Evolutionary conservation across 2,329 filamentous ascomycete genomes (phyloP).

Genomic region (Akanthomyces lecanii): DNA sequence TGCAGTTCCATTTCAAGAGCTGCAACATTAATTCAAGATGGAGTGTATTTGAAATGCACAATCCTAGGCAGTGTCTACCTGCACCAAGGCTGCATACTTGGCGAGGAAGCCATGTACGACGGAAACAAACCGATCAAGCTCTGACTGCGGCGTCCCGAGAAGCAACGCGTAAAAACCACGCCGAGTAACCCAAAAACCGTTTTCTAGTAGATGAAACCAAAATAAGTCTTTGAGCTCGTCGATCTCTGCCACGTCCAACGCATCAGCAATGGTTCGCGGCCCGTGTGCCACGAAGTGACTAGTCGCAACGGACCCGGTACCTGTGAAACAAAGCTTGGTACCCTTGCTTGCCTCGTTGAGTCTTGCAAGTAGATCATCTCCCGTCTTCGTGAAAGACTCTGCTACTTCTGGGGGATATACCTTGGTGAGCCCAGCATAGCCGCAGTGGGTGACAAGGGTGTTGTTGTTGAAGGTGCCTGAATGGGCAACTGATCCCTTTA

Average conservation of each 20-base stretch:
- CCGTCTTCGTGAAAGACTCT: slow-evolving; percentile 28
- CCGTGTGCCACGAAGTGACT: slow-evolving; percentile 34
- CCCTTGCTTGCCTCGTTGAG: slow-evolving; percentile 31
- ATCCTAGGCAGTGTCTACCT: not conserved
- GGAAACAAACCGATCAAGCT: slow-evolving; percentile 38
- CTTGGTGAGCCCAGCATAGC: slow-evolving; percentile 36
- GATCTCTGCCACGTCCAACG: slow-evolving; percentile 29
- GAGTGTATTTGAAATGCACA: not conserved
- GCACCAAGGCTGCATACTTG: slow-evolving; percentile 23
- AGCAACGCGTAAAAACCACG: slow-evolving; percentile 40
- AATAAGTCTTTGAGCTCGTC: slow-evolving; percentile 37
- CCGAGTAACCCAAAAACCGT: slow-evolving; percentile 39
- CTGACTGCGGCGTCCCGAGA: slow-evolving; percentile 34
- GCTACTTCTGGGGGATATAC: slow-evolving; percentile 33
- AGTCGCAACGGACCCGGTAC: slow-evolving; percentile 33
- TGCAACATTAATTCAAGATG: not conserved
- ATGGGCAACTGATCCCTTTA: slow-evolving; percentile 41
- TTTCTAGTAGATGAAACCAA: slow-evolving; percentile 44
- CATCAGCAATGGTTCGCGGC: slow-evolving; percentile 25
- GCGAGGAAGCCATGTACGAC: slow-evolving; percentile 33
- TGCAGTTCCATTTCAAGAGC: not conserved
- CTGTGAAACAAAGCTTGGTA: slow-evolving; percentile 36
- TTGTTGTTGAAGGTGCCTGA: slow-evolving; percentile 69
- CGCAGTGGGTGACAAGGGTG: slow-evolving; percentile 53
- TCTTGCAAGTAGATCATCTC: slow-evolving; percentile 27